Conservation (phyloP, 1,284 basidiomycete genomes). For the Moniliophthora roreri region DNA sequence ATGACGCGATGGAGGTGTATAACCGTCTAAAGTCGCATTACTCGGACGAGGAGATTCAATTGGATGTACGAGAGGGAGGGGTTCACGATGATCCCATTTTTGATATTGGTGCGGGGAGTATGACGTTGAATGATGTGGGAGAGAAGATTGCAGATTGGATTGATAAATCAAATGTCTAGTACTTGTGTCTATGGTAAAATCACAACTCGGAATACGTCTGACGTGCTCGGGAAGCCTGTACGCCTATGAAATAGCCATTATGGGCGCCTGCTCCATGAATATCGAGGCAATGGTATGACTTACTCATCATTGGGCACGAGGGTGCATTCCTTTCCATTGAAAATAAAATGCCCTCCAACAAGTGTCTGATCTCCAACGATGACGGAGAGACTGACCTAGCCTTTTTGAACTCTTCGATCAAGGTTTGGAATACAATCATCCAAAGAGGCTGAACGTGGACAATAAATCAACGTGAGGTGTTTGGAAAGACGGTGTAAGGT, state of each 20-base stretch:
- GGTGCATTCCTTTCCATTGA: too few species aligned
- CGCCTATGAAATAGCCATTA: too few species aligned
- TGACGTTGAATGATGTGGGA: slow-evolving; percentile 1
- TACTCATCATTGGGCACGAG: too few species aligned
- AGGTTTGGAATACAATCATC: neutral
- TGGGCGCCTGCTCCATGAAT: too few species aligned
- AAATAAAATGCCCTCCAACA: too few species aligned
- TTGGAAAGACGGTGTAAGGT: neutral
- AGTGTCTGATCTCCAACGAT: neutral
- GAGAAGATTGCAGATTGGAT: slow-evolving; percentile 8
- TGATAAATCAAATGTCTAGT: too few species aligned
- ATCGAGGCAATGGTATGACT: too few species aligned
- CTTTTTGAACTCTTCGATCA: neutral
- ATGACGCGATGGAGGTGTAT: slow-evolving; percentile 13
- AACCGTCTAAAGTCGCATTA: slow-evolving; percentile 6
- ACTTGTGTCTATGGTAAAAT: too few species aligned
- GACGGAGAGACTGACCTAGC: neutral
- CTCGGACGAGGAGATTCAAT: neutral
- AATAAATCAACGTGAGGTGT: neutral
- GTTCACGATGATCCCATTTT: slow-evolving; percentile 13
- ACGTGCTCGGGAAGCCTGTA: too few species aligned
- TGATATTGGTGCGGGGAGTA: slow-evolving; percentile 5
- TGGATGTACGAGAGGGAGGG: slow-evolving; percentile 3
- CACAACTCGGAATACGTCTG: too few species aligned
- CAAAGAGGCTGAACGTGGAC: neutral